Conservation (phyloP, 2,329 filamentous ascomycete species). For the Diplodia seriata region DNA sequence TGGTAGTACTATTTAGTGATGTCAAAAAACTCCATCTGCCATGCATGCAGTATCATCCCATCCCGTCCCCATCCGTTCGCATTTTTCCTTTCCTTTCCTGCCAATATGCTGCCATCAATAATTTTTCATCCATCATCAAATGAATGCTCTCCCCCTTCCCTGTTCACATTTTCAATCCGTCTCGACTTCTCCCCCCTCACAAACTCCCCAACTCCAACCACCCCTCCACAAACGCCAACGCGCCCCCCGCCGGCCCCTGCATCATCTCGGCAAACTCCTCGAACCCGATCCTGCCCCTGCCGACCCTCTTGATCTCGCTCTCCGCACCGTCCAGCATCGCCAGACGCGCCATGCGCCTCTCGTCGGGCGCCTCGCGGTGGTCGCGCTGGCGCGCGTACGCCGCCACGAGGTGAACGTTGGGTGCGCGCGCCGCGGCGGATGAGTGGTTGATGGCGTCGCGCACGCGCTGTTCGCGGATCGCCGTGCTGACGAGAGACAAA, state of each 20-base stretch:
- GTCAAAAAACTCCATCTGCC: neutral
- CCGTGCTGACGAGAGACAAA: constrained; percentile 25
- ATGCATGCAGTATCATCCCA: neutral
- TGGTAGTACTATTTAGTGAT: neutral
- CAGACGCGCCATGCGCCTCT: constrained; percentile 44
- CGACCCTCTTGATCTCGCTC: constrained; percentile 74
- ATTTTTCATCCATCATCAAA: neutral
- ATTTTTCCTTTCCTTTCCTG: neutral
- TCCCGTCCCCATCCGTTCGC: neutral
- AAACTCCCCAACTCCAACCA: constrained; percentile 32
- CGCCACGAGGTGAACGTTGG: constrained; percentile 38
- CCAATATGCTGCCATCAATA: neutral
- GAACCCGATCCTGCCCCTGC: constrained; percentile 77
- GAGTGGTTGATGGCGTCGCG: constrained; percentile 30
- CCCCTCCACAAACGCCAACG: constrained; percentile 27
- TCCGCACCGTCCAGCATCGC: constrained; percentile 69
- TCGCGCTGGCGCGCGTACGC: constrained; percentile 11
- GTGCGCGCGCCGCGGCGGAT: constrained; percentile 39
- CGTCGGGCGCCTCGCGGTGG: constrained; percentile 10
- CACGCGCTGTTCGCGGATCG: constrained; percentile 45
- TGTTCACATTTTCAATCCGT: no score
- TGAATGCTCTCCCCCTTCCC: neutral
- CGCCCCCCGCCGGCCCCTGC: constrained; percentile 6
- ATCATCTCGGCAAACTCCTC: constrained; percentile 72
- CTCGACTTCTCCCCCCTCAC: neutral